Evolutionary conservation across 2,329 filamentous ascomycete species (phyloP).

Genomic region (Scedosporium boydii): DNA sequence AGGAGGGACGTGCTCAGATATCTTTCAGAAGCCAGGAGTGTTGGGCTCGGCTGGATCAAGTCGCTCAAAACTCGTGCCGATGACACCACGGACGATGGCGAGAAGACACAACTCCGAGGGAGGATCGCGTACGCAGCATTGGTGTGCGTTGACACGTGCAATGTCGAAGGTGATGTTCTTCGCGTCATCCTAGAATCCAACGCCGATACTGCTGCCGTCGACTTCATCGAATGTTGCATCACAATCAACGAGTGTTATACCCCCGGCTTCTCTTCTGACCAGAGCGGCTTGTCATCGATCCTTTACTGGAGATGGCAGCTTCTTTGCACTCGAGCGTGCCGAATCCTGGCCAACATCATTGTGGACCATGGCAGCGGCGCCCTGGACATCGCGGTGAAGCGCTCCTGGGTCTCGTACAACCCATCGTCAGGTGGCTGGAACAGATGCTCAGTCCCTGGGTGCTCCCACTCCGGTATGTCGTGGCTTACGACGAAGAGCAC

Average conservation of each 20-base stretch:
- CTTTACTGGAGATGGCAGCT: slow-evolving; percentile 17
- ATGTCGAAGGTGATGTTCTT: slow-evolving; percentile 25
- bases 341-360: slow-evolving; percentile 8
- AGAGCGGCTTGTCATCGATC: slow-evolving; percentile 8
- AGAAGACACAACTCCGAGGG: slow-evolving; percentile 20
- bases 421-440: background rate
- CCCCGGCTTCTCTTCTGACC: background rate
- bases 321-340: slow-evolving; percentile 13
- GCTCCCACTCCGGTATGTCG: background rate
- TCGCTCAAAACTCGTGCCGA: slow-evolving; percentile 20
- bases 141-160: slow-evolving; percentile 32
- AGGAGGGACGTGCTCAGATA: slow-evolving; percentile 17
- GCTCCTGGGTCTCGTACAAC: background rate
- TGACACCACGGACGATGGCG: slow-evolving; percentile 13
- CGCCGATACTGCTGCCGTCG: slow-evolving; percentile 6
- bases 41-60: slow-evolving; percentile 29
- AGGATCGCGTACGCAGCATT: slow-evolving; percentile 12
- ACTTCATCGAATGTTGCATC: slow-evolving; percentile 27
- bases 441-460: background rate
- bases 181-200: slow-evolving; percentile 15
- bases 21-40: slow-evolving; percentile 21
- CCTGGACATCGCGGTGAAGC: background rate
- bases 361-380: background rate
- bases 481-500: background rate
- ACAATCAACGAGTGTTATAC: slow-evolving; percentile 20